phyloP scores from a whole-genome alignment of 2,329 filamentous ascomycete species.

The Verticillium longisporum region DNA sequence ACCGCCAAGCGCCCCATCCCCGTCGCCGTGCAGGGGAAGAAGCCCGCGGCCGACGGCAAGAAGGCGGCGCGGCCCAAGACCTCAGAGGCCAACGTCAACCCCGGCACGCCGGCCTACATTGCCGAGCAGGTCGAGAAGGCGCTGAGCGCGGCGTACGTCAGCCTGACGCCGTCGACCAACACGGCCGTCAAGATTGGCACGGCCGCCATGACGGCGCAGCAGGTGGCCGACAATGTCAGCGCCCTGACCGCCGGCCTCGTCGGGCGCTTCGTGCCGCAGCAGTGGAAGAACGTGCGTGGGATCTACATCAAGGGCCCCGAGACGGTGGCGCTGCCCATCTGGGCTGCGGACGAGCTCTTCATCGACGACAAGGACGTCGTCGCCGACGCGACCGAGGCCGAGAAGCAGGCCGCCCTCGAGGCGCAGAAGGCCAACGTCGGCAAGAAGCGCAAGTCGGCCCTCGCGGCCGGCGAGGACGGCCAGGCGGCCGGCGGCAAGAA shows the following conservation, averaged over 20 bases:
- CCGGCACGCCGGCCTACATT: constrained; percentile 56
- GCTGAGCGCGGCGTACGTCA: constrained; percentile 69
- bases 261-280: constrained; percentile 74
- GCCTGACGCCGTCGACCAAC: constrained; percentile 71
- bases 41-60: constrained; percentile 54
- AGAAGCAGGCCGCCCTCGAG: constrained; percentile 33
- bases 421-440: constrained; percentile 48
- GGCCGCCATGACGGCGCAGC: constrained; percentile 65
- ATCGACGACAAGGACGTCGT: constrained; percentile 68
- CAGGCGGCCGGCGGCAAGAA: constrained; percentile 26
- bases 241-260: constrained; percentile 64
- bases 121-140: constrained; percentile 78
- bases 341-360: constrained; percentile 91
- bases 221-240: constrained; percentile 75
- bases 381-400: constrained; percentile 46
- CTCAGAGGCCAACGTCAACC: constrained; percentile 29
- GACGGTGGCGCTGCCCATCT: constrained; percentile 87
- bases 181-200: constrained; percentile 75
- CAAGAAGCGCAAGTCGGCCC: constrained; percentile 53
- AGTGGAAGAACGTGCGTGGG: constrained; percentile 79
- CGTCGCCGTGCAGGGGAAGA: constrained; percentile 59
- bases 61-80: constrained; percentile 47
- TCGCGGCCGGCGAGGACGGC: constrained; percentile 19
- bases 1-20: constrained; percentile 83
- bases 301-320: constrained; percentile 88